Base-by-base conservation (phyloP, 2,329 filamentous ascomycete species). In the Aspergillus quadricinctus region DNA sequence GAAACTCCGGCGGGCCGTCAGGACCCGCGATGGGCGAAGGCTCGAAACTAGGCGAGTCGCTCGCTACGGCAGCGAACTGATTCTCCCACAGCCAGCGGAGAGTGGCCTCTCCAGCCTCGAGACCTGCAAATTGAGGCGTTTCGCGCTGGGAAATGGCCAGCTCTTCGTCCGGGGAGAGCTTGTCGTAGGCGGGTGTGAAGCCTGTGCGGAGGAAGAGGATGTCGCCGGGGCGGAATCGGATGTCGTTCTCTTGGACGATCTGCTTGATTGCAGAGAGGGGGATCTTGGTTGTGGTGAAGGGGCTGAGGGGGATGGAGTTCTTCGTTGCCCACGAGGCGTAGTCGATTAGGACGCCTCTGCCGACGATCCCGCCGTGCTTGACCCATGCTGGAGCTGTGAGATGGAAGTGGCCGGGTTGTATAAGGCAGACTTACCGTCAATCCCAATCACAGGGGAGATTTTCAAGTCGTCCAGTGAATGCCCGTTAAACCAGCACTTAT, bases 11-110 rank as follows among this genome's bases (percentile, higher is more conserved):
- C 40, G 64, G 57, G 53, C 65, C 61, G 50, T 57, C 80, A 8
- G 76, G 75, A 62, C 78, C 77, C 6, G 75, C 75, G 10, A 63
- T 27, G 19, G 61, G 61, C 21, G 58, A 50, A 3, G 58, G 58
- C 62, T 85, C 83, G 58, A 83, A 80, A 4, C 74, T 76, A 9
- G 82, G 79, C 50, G 78, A 77, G 56, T 87, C 83, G 2, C 82
- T 81, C 0, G 78, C 83, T 0, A 85, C 77, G 1, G 83, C 83
- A 0, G 81, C 72, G 61, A 86, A 84, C 14, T 75, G 71, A 50
- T 77, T 72, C 50, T 84, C 78, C 82, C 83, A 86, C 19, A 85
- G 71, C 83, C 83, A 86, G 40, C 77, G 74, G 14, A 83, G 72
- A 6, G 77, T 78, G 4, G 74, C 75, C 17, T 78, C 72, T 2